A percentile compares a stretch with the other conserved stretches of the same genome.
phyloP scores from a whole-genome alignment of 2,329 filamentous ascomycete species.

The Fusarium ramigenum region DNA sequence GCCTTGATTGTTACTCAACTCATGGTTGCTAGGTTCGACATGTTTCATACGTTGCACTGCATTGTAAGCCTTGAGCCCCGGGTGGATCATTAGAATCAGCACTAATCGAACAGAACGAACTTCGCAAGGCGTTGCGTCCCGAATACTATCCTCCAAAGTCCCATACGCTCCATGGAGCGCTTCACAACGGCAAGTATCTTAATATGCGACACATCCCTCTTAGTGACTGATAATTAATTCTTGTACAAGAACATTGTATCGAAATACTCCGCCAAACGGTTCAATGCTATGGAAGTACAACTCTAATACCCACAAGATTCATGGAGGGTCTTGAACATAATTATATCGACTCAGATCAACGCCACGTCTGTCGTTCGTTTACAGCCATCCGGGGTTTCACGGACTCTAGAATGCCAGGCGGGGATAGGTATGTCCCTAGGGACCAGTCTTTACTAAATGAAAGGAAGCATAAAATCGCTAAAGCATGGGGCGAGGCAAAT shows the following conservation, averaged over 20 bases:
- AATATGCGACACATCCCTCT: not conserved
- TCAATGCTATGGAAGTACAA: not conserved
- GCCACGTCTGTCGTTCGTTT: not conserved
- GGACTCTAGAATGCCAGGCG: not conserved
- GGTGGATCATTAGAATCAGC: rapidly evolving
- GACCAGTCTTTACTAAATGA: not conserved
- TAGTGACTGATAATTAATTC: not conserved
- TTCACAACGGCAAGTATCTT: not conserved
- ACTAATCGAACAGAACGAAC: not conserved
- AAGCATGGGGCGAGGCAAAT: not conserved
- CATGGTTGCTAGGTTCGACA: not conserved
- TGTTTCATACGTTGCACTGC: not conserved
- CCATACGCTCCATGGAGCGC: not conserved
- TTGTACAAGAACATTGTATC: not conserved
- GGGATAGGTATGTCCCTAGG: rapidly evolving
- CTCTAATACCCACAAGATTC: not conserved
- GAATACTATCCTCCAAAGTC: not conserved
- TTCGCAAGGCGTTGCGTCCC: not conserved
- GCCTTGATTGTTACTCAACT: not conserved
- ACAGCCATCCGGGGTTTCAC: not conserved
- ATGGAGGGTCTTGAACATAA: not conserved
- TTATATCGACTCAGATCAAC: not conserved
- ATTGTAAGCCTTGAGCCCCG: not conserved
- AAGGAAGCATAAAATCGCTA: not conserved
- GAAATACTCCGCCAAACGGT: not conserved